These are phyloP conservation scores for Geotrichum citri-aurantii DNA, from an alignment of 1,139 yeast species.

Conservation along the genomic window DNA sequence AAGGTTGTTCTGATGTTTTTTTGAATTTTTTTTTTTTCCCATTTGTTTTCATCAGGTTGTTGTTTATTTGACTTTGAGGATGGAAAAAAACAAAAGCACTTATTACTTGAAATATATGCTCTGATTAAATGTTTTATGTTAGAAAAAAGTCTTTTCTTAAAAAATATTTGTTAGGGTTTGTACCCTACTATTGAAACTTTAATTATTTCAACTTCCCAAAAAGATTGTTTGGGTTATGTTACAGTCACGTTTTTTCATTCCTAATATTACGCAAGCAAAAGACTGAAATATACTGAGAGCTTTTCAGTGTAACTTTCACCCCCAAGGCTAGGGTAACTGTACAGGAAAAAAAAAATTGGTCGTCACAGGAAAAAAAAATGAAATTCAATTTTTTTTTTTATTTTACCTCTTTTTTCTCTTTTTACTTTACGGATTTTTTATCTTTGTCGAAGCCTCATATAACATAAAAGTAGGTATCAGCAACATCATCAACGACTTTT, in stretches of 20 bases:
- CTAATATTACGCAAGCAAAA: background rate
- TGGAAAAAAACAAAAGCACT: too few relatives aligned
- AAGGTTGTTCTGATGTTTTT: background rate
- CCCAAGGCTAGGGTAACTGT: background rate
- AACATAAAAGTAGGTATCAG: background rate
- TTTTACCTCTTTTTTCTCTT: background rate
- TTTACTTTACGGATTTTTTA: background rate
- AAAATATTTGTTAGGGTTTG: background rate
- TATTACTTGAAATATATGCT: background rate
- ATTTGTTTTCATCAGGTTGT: background rate
- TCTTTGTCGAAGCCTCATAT: background rate
- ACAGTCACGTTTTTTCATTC: background rate
- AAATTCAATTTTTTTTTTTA: too few relatives aligned
- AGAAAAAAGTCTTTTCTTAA: too few relatives aligned
- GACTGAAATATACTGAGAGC: background rate
- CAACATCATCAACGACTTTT: background rate
- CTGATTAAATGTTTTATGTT: too few relatives aligned
- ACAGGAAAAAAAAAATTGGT: background rate
- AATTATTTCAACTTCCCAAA: background rate
- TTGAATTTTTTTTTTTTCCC: background rate
- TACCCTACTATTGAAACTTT: background rate
- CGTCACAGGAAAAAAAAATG: background rate
- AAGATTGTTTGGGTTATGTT: background rate
- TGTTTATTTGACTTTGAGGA: too few relatives aligned
- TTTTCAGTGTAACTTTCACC: background rate